Base-by-base conservation (phyloP, 306 rosid species). In the Albizia julibrissin region DNA sequence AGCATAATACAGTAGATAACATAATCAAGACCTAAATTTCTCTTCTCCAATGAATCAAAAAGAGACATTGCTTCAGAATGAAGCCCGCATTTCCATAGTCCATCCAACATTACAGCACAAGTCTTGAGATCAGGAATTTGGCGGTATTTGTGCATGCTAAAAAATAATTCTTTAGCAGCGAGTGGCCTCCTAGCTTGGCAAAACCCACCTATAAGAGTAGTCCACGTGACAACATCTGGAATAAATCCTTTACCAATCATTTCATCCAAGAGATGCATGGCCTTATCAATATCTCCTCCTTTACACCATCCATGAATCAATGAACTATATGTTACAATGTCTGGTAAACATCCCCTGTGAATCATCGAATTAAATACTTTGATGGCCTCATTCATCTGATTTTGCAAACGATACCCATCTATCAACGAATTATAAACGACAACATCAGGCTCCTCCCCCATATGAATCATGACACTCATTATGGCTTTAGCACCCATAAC, bases 301-400 rank as follows among this genome's bases (percentile, higher is more conserved):
- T 67, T 67, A 67, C 72, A 34, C 47, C 72, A 67, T 67, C 72
- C 46, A 67, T 37, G 47, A 34, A 67, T 67, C 46, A 67, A 67
- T 67, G 72, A 34, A 67, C 47, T 34, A 37, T 67, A 67, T 18
- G 72, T 67, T 67, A 67, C 72, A 33, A 67, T 67, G 44, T 67
- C 72, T 67, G 72, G 72, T 34, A 67, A 33, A 34, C 72, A 67
- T 22, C 72, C 72, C 72, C 12, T 34, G 15, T 37, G 3, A 37
- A 67, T n/a, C 72, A 67, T 34, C 46, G 37, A 33, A 67, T 67
- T 16, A 34, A 67, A 67, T 6, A 67, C 47, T 37, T 67, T 37
- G 14, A 19, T 67, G 26, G 72, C 72, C 47, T 34, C 72, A 37
- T 8, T 67, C 72, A 67, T 67, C 37, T 67, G 26, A 67, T 34